Evolutionary conservation across 495 filamentous ascomycete genomes (phyloP), one percentile per base, ranked within the genome.

Genomic region (Neurospora sp.): DNA sequence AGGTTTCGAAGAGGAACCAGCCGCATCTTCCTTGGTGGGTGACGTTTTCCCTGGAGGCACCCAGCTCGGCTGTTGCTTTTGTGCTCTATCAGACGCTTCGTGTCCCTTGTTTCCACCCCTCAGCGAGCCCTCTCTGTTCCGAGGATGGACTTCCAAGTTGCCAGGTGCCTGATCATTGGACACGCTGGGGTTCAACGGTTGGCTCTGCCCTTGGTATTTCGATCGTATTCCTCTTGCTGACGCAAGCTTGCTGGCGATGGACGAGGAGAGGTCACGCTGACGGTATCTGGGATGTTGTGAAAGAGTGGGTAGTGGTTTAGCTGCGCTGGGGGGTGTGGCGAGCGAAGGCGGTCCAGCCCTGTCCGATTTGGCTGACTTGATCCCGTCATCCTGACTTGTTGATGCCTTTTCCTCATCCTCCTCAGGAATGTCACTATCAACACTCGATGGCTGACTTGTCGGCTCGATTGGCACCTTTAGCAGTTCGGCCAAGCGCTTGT

Each of bases 181-280:
- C 22, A 93, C 82, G 41, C 88, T 91, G n/a, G 91, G 91, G 9
- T 88, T 91, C 20, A 82, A 86, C 77, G 81, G 88, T 83, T 90
- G 88, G 35, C 88, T 35, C 31, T 35, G 53, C 7, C 53, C 85
- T 69, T 87, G 87, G 69, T 88, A 86, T 71, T 89, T 89, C 20
- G 90, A 85, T 3, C 92, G 92, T 74, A 97, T 97, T 22, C 94
- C 94, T 73, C 94, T 86, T 7, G 94, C 94, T 3, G 93, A 94
- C 0, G 94, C 94, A 9, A 98, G 84, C 75, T 97, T 96, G 78
- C 90, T 97, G 42, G 93, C 95, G 71, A 97, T 96, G 4, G 94
- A 96, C 0, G 94, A 94, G 6, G 89, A 87, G 40, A 91, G 81
- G 70, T 93, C 93, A 61, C 90, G 89, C 76, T 86, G 70, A 78